phyloP scores from a whole-genome alignment of 176 grass and related monocot species.

The Ananas comosus region DNA sequence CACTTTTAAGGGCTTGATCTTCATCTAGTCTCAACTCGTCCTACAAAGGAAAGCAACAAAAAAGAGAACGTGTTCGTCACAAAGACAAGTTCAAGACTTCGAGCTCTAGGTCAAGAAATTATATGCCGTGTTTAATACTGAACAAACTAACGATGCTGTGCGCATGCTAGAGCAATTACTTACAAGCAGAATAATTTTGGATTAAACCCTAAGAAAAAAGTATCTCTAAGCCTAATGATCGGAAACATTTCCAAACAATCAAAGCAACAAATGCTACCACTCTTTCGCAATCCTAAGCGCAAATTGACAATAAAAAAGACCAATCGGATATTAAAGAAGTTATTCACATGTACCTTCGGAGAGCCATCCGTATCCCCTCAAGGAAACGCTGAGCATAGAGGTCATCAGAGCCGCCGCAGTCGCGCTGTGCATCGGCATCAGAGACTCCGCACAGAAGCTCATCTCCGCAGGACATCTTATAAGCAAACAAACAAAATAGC shows the following conservation, averaged over 20 bases:
- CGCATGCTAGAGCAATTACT: background rate
- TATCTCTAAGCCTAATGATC: background rate
- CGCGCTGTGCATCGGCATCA: conserved; percentile 91
- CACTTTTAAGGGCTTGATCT: conserved; percentile 67
- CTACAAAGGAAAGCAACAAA: conserved; percentile 58
- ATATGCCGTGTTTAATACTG: conserved; percentile 20
- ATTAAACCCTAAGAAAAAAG: background rate
- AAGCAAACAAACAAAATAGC: background rate
- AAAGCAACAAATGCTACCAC: too few relatives aligned
- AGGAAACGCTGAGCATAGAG: conserved; percentile 56
- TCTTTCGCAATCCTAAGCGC: too few relatives aligned
- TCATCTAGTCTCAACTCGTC: conserved; percentile 97
- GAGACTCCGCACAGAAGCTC: conserved; percentile 61
- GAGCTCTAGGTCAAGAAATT: too few relatives aligned
- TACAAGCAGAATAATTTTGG: background rate
- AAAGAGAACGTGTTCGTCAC: background rate
- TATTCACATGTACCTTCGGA: conserved; percentile 41
- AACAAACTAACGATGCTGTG: background rate
- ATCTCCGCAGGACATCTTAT: conserved; percentile 64
- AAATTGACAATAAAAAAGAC: background rate
- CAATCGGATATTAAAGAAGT: background rate
- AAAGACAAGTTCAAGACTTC: too few relatives aligned
- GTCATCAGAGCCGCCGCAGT: conserved; percentile 87
- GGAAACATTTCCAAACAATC: too few relatives aligned
- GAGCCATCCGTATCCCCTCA: conserved; percentile 54